Evolutionary conservation across 176 grass and related monocot species (phyloP).

Genomic region (Elaeis guineensis): DNA sequence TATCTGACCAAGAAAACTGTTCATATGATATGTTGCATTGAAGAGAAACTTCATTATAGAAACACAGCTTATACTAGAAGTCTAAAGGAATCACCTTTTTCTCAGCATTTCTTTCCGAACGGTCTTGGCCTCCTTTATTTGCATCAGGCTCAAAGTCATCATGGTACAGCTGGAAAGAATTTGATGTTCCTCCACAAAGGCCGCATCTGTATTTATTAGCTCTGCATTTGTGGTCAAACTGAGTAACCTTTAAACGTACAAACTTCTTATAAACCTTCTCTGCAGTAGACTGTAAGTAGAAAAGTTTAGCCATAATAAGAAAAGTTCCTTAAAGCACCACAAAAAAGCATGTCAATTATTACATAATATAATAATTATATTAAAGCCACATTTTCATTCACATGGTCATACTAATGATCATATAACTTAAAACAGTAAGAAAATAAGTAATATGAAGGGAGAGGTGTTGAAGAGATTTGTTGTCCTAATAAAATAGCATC

Average conservation of each 20-base stretch:
- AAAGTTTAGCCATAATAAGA: slow-evolving; percentile 9
- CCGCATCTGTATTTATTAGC: slow-evolving; percentile 58
- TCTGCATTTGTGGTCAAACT: slow-evolving; percentile 38
- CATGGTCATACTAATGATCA: no score
- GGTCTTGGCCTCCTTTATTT: slow-evolving; percentile 31
- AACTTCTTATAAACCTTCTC: slow-evolving; percentile 71
- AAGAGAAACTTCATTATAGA: no score
- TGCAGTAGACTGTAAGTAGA: slow-evolving; percentile 51
- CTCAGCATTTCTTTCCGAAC: slow-evolving; percentile 36
- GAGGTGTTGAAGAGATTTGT: no score
- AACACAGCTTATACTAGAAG: background rate
- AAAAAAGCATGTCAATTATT: no score
- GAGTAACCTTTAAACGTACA: slow-evolving; percentile 40
- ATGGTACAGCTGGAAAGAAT: slow-evolving; percentile 48
- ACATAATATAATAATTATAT: no score
- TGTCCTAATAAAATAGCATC: no score
- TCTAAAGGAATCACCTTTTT: slow-evolving; percentile 39
- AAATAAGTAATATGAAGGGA: no score
- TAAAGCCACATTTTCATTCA: no score
- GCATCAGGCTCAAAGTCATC: slow-evolving; percentile 39
- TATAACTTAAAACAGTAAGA: no score
- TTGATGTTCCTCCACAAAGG: slow-evolving; percentile 64
- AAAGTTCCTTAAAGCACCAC: no score
- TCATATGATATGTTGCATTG: no score
- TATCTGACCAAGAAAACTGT: no score